Evolutionary conservation across 2,329 filamentous ascomycete genomes (phyloP).

Genomic region (Apiospora pterosperma): DNA sequence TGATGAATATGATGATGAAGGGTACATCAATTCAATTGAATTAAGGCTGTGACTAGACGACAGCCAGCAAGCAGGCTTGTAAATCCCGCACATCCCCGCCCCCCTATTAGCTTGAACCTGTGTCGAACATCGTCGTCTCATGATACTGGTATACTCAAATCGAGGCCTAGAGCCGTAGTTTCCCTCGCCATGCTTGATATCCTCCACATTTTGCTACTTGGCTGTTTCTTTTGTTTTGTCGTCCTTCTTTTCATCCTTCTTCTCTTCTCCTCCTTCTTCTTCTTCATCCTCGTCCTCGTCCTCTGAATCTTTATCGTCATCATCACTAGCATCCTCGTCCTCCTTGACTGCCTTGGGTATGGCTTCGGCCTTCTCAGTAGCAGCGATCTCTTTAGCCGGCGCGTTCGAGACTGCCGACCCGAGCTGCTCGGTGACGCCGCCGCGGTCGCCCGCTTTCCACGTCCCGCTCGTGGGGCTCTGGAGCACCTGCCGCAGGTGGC

Average conservation of each 20-base stretch:
- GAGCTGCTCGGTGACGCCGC: conserved; percentile 21
- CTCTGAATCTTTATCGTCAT: conserved; percentile 25
- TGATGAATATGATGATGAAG: background rate
- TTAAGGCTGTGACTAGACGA: background rate
- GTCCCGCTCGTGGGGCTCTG: conserved; percentile 40
- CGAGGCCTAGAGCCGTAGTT: background rate
- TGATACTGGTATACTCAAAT: background rate
- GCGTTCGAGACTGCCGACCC: conserved; percentile 30
- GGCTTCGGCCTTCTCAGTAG: conserved; percentile 34
- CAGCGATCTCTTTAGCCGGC: conserved; percentile 35
- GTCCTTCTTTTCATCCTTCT: conserved; percentile 16
- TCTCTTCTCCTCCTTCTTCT: background rate
- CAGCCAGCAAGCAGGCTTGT: background rate
- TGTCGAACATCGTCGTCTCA: background rate
- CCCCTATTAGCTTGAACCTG: background rate
- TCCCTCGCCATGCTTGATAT: background rate
- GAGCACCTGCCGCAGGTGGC: conserved; percentile 26
- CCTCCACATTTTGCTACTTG: background rate
- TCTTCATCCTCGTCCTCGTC: conserved; percentile 8
- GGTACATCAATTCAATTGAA: conserved; percentile 1
- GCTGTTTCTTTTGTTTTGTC: conserved; percentile 8
- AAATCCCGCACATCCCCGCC: background rate
- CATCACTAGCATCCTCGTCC: conserved; percentile 22
- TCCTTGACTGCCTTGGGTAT: conserved; percentile 34
- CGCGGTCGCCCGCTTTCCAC: conserved; percentile 34